These are phyloP conservation scores for Selaginella tamariscina DNA, from an alignment of 75 land plant species.

Conservation along the genomic window DNA sequence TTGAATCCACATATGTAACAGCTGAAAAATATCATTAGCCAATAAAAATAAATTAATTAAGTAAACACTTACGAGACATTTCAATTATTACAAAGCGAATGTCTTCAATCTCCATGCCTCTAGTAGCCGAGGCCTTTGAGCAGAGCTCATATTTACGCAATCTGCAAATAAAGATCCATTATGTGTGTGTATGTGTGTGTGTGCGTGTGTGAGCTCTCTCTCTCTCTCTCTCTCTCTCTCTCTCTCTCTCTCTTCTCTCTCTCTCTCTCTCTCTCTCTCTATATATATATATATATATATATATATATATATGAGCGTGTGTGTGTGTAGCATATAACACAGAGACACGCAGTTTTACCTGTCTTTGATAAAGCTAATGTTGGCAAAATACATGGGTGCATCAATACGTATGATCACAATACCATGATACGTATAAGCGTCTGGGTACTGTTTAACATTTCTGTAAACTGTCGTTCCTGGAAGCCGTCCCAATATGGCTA, in stretches of 20 bases:
- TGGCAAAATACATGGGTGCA: slow-evolving; percentile 97
- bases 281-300: too few relatives aligned
- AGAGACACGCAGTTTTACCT: slow-evolving; percentile 32
- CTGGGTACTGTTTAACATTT: slow-evolving; percentile 81
- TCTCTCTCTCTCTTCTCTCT: too few relatives aligned
- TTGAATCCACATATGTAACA: slow-evolving; percentile 86
- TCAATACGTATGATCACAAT: slow-evolving; percentile 89
- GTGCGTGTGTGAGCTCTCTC: too few relatives aligned
- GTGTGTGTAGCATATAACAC: background rate
- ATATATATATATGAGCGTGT: too few relatives aligned
- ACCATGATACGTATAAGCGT: slow-evolving; percentile 89
- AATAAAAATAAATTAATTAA: background rate
- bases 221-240: too few relatives aligned
- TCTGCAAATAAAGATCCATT: slow-evolving; percentile 47
- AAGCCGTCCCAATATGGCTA: slow-evolving; percentile 86
- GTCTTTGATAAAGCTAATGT: slow-evolving; percentile 85
- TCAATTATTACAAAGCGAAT: slow-evolving; percentile 73
- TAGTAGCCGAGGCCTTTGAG: slow-evolving; percentile 32
- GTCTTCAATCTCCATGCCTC: slow-evolving; percentile 53
- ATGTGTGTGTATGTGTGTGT: too few relatives aligned
- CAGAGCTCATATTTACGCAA: slow-evolving; percentile 63
- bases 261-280: too few relatives aligned
- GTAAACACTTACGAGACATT: slow-evolving; percentile 71
- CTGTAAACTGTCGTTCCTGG: slow-evolving; percentile 95
- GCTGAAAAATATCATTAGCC: slow-evolving; percentile 34